These are phyloP conservation scores for Populus simonii DNA, from an alignment of 345 rosid genomes.

Conservation along the genomic window DNA sequence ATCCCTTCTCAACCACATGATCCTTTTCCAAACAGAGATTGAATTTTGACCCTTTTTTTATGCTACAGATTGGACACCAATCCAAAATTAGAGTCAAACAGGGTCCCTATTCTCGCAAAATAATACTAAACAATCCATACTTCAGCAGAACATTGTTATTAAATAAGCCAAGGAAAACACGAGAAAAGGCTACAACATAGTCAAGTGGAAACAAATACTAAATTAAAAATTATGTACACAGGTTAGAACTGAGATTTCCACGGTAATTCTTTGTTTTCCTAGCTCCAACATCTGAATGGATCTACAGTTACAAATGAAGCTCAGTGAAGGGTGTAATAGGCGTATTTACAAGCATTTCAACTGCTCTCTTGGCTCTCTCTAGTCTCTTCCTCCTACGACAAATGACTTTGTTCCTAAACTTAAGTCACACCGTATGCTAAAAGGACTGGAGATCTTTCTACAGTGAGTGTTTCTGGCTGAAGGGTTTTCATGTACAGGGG, in stretches of 20 bases:
- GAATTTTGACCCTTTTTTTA: not conserved
- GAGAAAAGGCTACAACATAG: too few relatives aligned
- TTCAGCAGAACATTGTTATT: not conserved
- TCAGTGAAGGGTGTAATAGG: not conserved
- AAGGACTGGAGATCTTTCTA: not conserved
- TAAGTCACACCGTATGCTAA: conserved; percentile 6
- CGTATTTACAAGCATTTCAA: conserved; percentile 22
- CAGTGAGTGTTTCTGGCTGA: not conserved
- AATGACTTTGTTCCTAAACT: conserved; percentile 23
- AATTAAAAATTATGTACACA: conserved; percentile 7
- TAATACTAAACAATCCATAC: not conserved
- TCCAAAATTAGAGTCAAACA: conserved; percentile 27
- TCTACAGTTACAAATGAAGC: conserved; percentile 19
- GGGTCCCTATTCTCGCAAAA: not conserved
- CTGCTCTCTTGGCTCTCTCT: conserved; percentile 2
- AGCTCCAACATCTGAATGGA: conserved; percentile 39
- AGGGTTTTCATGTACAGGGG: conserved; percentile 17
- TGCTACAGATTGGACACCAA: not conserved
- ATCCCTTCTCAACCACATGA: not conserved
- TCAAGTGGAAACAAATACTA: not conserved
- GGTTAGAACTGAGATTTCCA: conserved; percentile 4
- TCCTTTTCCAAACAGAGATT: not conserved
- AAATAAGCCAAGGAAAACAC: not conserved
- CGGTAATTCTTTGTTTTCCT: conserved; percentile 12
- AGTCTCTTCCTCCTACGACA: not conserved